Evolutionary conservation across 2,329 filamentous ascomycete genomes (phyloP), one percentile per base, ranked within the genome.

Genomic region (Arachnopeziza araneosa): DNA sequence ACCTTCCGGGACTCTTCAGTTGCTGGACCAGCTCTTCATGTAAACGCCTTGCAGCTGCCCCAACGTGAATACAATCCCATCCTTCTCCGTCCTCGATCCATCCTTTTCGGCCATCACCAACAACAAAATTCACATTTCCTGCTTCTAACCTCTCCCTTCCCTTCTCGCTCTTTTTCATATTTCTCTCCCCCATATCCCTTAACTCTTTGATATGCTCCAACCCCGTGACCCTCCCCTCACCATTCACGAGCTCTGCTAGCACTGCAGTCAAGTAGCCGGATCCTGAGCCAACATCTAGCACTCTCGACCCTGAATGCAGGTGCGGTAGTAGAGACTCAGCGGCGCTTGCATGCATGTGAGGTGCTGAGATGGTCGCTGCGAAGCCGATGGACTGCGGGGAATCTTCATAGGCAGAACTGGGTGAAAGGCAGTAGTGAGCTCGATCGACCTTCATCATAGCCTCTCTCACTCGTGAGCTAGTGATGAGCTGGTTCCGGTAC

Each of bases 41-140:
- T 58, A 96, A 76, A 70, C 85, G 82, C 24, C 77, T 82, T 0
- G 93, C 93, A 8, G 91, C 90, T 0, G 95, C 95, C 0, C 95
- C 95, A 2, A 98, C 95, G 72, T 98, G 95, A 61, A 99, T 98
- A 1, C 90, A 93, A 79, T 98, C 91, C 80, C 93, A 99, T 0
- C 85, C 81, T 30, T 74, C 75, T 76, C 79, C 75, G 58, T 79
- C 79, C 6, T 78, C 63, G 7, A 55, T 69, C 81, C 83, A 88
- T 0, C 89, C 89, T 63, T 83, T 80, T 5, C 89, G 75, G 1
- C 89, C 89, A 75, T 97, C 93, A 0, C 86, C 92, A 0, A 85
- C 80, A 1, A 93, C 80, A 70, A 96, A 96, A 60, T 79, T 78
- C 50, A 93, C 89, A 6, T 80, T 82, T 0, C 87, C 89, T 0